Percentiles rank a stretch among this genome's conserved stretches.
phyloP scores from a whole-genome alignment of 805 yeast genomes.

The Starmerella tilneyi region DNA sequence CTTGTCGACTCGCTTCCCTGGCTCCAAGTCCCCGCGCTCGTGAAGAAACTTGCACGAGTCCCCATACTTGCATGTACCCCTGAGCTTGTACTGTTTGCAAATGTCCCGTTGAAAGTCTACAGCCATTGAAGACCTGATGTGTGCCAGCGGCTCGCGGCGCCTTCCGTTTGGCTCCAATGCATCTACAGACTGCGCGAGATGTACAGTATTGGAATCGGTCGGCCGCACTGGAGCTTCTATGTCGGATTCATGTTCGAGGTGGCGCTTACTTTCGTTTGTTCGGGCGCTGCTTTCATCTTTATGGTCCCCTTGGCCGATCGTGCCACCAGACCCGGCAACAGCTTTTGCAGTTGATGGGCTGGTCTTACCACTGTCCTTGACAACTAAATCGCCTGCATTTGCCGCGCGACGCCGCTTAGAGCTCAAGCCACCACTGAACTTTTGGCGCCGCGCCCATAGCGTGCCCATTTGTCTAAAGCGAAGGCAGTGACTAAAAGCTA shows the following conservation, averaged over 20 bases:
- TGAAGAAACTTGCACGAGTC: slow-evolving; percentile 94
- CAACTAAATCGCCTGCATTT: background rate
- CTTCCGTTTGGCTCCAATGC: background rate
- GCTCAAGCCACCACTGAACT: background rate
- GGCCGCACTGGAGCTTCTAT: too few species aligned
- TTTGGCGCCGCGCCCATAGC: slow-evolving; percentile 4
- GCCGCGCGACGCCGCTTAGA: background rate
- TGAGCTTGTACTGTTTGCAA: slow-evolving; percentile 81
- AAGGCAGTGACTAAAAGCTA: too few species aligned
- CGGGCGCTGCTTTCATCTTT: too few species aligned
- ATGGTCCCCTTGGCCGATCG: too few species aligned
- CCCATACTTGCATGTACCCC: slow-evolving; percentile 95
- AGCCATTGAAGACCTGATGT: slow-evolving; percentile 27
- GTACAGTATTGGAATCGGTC: too few species aligned
- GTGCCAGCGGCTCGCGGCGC: background rate
- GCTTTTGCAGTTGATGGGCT: too few species aligned
- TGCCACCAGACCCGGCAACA: too few species aligned
- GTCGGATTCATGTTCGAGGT: too few species aligned
- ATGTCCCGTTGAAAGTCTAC: slow-evolving; percentile 88
- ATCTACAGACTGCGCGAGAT: too few species aligned
- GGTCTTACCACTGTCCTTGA: too few species aligned
- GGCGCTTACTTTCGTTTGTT: too few species aligned
- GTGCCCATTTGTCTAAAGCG: background rate
- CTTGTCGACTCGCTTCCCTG: slow-evolving; percentile 58
- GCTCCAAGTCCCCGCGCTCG: slow-evolving; percentile 71